A percentile compares a stretch with the other conserved stretches of the same genome.
These are phyloP conservation scores for Colletotrichum acutatum DNA, from an alignment of 2,329 filamentous ascomycete genomes.

Conservation along the genomic window DNA sequence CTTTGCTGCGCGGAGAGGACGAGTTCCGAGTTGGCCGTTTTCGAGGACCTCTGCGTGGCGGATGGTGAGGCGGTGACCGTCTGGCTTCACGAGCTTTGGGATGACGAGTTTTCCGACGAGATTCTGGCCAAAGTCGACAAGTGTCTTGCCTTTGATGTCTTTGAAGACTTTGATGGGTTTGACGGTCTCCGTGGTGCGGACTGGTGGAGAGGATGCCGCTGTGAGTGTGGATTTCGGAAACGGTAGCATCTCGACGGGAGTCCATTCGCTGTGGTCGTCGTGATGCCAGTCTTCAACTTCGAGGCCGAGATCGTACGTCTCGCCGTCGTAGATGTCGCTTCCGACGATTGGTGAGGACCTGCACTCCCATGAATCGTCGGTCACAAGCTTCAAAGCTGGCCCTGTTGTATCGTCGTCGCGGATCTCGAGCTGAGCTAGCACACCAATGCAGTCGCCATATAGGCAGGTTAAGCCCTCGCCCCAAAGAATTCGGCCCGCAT, in stretches of 20 bases:
- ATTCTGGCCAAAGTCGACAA: constrained; percentile 70
- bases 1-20: constrained; percentile 56
- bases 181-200: constrained; percentile 48
- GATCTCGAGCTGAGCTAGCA: constrained; percentile 52
- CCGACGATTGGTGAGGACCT: constrained; percentile 45
- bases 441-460: constrained; percentile 51
- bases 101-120: constrained; percentile 62
- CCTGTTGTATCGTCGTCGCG: constrained; percentile 42
- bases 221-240: constrained; percentile 48
- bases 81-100: constrained; percentile 41
- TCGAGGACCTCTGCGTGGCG: constrained; percentile 68
- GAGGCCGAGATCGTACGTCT: constrained; percentile 56
- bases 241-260: constrained; percentile 42
- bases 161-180: constrained; percentile 44
- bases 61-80: constrained; percentile 56
- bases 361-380: constrained; percentile 52
- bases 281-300: constrained; percentile 38
- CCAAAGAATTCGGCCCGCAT: constrained; percentile 43
- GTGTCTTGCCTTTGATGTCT: constrained; percentile 52
- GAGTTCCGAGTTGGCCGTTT: constrained; percentile 51
- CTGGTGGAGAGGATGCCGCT: constrained; percentile 55
- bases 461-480: constrained; percentile 40
- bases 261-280: constrained; percentile 42
- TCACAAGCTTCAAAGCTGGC: constrained; percentile 41
- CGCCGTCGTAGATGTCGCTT: constrained; percentile 64